Evolutionary conservation across 1,139 yeast genomes (phyloP).

Genomic region (Magnusiomyces fungicola): DNA sequence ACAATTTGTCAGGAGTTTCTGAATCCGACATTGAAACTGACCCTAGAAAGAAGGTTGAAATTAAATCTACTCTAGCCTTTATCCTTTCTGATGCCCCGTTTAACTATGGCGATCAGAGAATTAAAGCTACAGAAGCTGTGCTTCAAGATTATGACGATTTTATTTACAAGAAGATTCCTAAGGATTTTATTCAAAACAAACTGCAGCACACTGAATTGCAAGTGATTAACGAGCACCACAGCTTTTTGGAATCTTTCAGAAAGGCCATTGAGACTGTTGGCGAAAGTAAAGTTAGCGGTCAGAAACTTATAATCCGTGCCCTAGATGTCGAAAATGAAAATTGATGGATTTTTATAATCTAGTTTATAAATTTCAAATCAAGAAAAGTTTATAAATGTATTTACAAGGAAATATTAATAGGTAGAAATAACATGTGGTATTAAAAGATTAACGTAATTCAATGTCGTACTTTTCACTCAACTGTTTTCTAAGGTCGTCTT

Average conservation of each 20-base stretch:
- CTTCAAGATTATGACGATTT: conserved; percentile 1
- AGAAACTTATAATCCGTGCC: conserved; percentile 5
- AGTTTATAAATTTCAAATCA: not conserved
- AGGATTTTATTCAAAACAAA: not conserved
- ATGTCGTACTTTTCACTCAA: conserved; percentile 49
- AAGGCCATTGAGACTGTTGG: not conserved
- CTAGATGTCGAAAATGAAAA: not conserved
- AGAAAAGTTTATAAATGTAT: not conserved
- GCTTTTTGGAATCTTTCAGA: conserved; percentile 3
- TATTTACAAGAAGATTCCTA: not conserved
- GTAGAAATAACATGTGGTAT: no score
- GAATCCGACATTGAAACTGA: not conserved
- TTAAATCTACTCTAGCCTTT: not conserved
- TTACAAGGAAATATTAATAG: conserved; percentile 1
- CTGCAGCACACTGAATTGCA: conserved; percentile 3
- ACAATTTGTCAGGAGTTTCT: not conserved
- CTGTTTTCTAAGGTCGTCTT: conserved; percentile 51
- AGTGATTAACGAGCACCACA: not conserved
- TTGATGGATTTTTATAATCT: not conserved
- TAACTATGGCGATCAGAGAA: not conserved
- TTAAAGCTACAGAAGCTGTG: not conserved
- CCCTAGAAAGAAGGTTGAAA: not conserved
- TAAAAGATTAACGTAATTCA: conserved; percentile 47
- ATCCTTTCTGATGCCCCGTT: not conserved
- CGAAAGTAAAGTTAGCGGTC: not conserved